These are phyloP conservation scores for Curvularia spicifera DNA, from an alignment of 2,329 filamentous ascomycete genomes.

Conservation along the genomic window DNA sequence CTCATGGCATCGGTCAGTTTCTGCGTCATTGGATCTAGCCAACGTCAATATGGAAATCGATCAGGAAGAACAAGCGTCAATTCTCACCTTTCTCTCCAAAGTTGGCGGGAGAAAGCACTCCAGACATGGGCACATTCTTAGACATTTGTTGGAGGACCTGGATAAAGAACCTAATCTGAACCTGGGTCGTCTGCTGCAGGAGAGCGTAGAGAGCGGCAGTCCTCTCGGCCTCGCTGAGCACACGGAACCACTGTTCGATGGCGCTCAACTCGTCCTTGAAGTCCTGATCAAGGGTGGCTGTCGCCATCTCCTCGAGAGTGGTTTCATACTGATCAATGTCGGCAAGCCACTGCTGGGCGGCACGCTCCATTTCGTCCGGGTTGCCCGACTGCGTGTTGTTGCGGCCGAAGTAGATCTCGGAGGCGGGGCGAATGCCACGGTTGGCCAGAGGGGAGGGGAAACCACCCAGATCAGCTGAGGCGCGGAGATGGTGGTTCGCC, in stretches of 20 bases:
- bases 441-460: constrained; percentile 74
- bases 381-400: constrained; percentile 69
- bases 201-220: constrained; percentile 95
- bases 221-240: constrained; percentile 93
- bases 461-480: constrained; percentile 93
- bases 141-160: constrained; percentile 99
- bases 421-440: constrained; percentile 87
- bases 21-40: constrained; percentile 91
- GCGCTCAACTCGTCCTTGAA: constrained; percentile 99
- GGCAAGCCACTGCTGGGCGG: constrained; percentile 97
- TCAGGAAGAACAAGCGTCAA: background rate
- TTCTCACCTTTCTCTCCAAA: constrained; percentile 86
- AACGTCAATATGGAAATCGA: constrained; percentile 28
- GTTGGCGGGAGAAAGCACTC: constrained; percentile 89
- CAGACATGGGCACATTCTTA: constrained; percentile 96
- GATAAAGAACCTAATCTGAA: constrained; percentile 99
- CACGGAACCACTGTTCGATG: constrained; percentile 99
- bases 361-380: constrained; percentile 88
- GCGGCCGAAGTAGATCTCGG: constrained; percentile 88
- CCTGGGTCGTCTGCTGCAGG: constrained; percentile 96
- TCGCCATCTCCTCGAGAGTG: constrained; percentile 98
- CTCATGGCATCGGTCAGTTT: constrained; percentile 95
- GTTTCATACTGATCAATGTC: constrained; percentile 99
- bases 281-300: constrained; percentile 97
- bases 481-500: constrained; percentile 83